A percentile compares a stretch with the other conserved stretches of the same genome.
Conservation (phyloP, 164 flowering plant species). For the Hamamelis virginiana region DNA sequence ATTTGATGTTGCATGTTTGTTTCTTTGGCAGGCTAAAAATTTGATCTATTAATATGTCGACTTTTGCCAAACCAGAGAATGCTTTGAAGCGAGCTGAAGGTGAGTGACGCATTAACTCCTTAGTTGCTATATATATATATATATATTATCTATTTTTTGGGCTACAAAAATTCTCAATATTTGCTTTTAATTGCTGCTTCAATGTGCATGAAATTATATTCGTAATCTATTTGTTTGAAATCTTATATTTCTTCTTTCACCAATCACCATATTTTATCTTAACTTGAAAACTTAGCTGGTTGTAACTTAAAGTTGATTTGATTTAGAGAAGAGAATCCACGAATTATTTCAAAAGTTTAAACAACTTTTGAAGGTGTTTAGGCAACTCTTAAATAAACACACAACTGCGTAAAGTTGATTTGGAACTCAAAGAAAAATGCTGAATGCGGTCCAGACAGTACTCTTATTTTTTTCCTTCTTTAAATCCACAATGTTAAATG, state of each 20-base stretch:
- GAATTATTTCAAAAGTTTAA: too few species aligned
- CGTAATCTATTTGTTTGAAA: background rate
- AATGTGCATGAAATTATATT: background rate
- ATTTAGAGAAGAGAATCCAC: too few species aligned
- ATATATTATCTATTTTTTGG: background rate
- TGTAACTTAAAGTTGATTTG: too few species aligned
- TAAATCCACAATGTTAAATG: too few species aligned
- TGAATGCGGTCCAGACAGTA: background rate
- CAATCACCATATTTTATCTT: too few species aligned
- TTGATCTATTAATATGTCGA: constrained; percentile 33
- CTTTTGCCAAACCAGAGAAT: constrained; percentile 60
- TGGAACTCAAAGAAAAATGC: too few species aligned
- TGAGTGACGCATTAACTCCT: constrained; percentile 1
- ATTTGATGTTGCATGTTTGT: background rate
- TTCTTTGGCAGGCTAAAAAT: background rate
- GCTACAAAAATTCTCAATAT: background rate
- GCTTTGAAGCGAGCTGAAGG: constrained; percentile 71
- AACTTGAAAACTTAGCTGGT: background rate
- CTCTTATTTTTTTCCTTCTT: background rate
- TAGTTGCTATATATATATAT: background rate
- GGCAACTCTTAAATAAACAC: too few species aligned
- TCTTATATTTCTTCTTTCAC: background rate
- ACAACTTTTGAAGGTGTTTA: too few species aligned
- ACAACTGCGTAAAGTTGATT: too few species aligned
- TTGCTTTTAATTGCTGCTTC: background rate